These are phyloP conservation scores for Aspergillus panamensis DNA, from an alignment of 495 filamentous ascomycete genomes.

Conservation along the genomic window DNA sequence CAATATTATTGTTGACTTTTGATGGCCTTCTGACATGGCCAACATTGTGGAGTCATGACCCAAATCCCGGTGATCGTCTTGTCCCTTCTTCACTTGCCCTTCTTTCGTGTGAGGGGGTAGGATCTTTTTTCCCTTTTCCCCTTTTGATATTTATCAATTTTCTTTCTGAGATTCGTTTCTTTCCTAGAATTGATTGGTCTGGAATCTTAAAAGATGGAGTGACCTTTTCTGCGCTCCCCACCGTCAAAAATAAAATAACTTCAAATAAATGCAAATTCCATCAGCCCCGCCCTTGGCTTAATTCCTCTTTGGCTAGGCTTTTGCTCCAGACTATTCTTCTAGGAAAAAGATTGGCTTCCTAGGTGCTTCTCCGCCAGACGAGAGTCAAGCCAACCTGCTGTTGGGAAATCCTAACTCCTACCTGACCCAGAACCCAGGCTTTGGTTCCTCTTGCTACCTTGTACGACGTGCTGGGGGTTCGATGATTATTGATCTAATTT, in stretches of 20 bases:
- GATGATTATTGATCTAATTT: neutral
- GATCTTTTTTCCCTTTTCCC: slow-evolving; percentile 6
- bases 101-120: neutral
- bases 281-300: slow-evolving; percentile 4
- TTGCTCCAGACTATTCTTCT: slow-evolving; percentile 13
- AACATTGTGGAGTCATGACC: slow-evolving; percentile 12
- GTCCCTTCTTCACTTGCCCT: neutral
- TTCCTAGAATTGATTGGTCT: slow-evolving; percentile 7
- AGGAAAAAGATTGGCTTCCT: slow-evolving; percentile 32
- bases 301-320: slow-evolving; percentile 10
- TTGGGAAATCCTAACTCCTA: neutral
- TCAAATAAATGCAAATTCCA: neutral
- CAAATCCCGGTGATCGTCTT: slow-evolving; percentile 14
- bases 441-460: neutral
- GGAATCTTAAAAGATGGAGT: slow-evolving; percentile 5
- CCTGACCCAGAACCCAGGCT: neutral
- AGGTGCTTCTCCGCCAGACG: slow-evolving; percentile 12
- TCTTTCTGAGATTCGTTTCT: neutral
- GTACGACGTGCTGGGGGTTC: neutral
- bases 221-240: neutral
- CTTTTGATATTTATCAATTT: slow-evolving; percentile 1
- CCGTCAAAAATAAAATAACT: neutral
- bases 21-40: slow-evolving; percentile 10
- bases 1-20: neutral
- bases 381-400: neutral